A percentile compares a stretch with the other conserved stretches of the same genome.
Evolutionary conservation across 805 yeast genomes (phyloP).

Genomic region (Spencermartinsiella europaea): DNA sequence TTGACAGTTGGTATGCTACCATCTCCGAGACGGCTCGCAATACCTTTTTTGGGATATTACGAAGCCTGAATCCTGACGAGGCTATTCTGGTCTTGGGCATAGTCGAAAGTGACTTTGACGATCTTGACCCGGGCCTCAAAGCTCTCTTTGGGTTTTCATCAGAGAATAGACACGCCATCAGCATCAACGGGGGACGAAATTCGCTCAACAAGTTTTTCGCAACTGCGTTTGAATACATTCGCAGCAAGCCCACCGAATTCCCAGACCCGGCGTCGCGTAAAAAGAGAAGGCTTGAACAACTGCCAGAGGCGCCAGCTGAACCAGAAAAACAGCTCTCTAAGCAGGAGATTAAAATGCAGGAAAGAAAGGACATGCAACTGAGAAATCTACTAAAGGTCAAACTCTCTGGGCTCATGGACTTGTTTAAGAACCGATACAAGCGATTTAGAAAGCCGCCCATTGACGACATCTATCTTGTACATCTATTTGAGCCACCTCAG

Average conservation of each 20-base stretch:
- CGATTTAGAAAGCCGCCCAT: constrained; percentile 86
- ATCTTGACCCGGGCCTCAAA: constrained; percentile 44
- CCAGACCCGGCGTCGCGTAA: constrained; percentile 52
- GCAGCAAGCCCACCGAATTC: constrained; percentile 66
- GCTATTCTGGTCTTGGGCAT: constrained; percentile 69
- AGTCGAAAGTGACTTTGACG: constrained; percentile 44
- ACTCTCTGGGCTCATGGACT: constrained; percentile 81
- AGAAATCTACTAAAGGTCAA: constrained; percentile 83
- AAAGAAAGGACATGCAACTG: constrained; percentile 68
- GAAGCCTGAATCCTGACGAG: constrained; percentile 66
- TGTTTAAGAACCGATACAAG: constrained; percentile 80
- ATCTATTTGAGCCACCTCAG: constrained; percentile 63
- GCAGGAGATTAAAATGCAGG: constrained; percentile 42
- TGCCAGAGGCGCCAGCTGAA: constrained; percentile 36
- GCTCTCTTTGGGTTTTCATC: constrained; percentile 53
- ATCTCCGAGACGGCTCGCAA: constrained; percentile 66
- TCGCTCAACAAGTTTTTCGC: constrained; percentile 57
- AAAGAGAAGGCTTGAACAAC: constrained; percentile 34
- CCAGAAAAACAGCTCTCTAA: constrained; percentile 35
- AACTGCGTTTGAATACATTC: constrained; percentile 48
- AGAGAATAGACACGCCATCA: constrained; percentile 43
- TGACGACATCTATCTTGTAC: constrained; percentile 68
- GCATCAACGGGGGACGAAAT: constrained; percentile 36
- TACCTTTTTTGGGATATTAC: constrained; percentile 63
- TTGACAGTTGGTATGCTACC: constrained; percentile 69